Conservation (phyloP, 352 stramenopile species). For the Phytophthora aleatoria region DNA sequence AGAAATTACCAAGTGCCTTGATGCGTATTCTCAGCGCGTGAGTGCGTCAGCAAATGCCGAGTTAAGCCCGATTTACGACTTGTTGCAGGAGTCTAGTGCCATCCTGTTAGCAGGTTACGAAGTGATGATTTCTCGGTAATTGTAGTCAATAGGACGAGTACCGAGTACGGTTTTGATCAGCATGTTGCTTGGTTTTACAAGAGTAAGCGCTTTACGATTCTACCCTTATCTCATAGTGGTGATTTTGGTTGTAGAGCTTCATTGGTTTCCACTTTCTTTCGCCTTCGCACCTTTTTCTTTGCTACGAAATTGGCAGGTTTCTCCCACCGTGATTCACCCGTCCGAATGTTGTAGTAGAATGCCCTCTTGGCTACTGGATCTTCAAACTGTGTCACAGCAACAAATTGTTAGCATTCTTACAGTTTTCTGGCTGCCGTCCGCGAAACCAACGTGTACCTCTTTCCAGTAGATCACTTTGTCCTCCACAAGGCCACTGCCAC, state of each 20-base stretch:
- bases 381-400: conserved; percentile 38
- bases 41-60: conserved; percentile 51
- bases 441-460: conserved; percentile 38
- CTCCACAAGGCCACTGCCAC: conserved; percentile 35
- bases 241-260: not conserved
- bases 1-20: conserved; percentile 73
- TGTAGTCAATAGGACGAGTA: conserved; percentile 22
- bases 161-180: conserved; percentile 15
- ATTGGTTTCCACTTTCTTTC: conserved; percentile 15
- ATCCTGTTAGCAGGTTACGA: conserved; percentile 87
- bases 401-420: conserved; percentile 3
- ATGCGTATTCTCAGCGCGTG: conserved; percentile 80
- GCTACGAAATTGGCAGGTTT: conserved; percentile 44
- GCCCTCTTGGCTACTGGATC: conserved; percentile 44
- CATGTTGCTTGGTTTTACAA: not conserved
- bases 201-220: too few relatives aligned
- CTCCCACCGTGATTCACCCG: conserved; percentile 68
- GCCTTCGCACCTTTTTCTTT: conserved; percentile 34
- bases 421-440: not conserved
- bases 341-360: conserved; percentile 80
- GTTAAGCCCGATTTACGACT: conserved; percentile 70
- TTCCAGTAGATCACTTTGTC: conserved; percentile 71
- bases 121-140: conserved; percentile 46
- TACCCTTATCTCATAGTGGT: not conserved
- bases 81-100: conserved; percentile 72